A percentile compares a stretch with the other conserved stretches of the same genome.
phyloP scores from a whole-genome alignment of 140 eudicot species.

The Oenanthe javanica region DNA sequence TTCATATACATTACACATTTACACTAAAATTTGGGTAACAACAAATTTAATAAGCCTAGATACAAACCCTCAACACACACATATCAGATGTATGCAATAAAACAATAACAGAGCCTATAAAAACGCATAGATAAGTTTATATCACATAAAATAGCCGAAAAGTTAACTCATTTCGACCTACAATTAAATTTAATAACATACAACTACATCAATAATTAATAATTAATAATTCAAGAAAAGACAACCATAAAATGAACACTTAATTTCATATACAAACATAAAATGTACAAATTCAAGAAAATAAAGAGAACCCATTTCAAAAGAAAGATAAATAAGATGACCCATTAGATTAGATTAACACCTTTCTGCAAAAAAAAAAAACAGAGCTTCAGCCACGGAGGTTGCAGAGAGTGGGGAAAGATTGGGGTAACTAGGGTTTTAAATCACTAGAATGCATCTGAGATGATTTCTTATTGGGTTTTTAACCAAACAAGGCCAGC shows the following conservation, averaged over 20 bases:
- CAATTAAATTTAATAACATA: neutral
- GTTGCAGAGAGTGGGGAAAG: neutral
- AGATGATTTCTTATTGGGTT: neutral
- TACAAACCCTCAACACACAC: no score
- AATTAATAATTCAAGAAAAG: neutral
- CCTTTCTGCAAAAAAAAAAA: neutral
- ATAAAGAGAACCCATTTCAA: neutral
- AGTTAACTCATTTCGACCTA: neutral
- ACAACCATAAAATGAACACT: neutral
- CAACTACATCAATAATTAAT: neutral
- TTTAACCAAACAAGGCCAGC: neutral
- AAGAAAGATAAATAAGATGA: no score
- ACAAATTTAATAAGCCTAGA: no score
- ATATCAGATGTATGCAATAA: no score
- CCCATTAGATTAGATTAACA: neutral
- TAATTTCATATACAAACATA: neutral
- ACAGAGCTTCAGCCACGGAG: neutral
- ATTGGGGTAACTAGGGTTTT: slow-evolving; percentile 1
- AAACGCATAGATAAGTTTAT: no score
- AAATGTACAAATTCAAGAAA: neutral
- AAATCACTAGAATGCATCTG: neutral
- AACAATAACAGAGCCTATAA: neutral
- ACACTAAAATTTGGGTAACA: no score
- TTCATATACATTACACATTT: neutral
- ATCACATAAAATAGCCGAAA: neutral